Conservation (phyloP, 176 grass and related monocot species). For the Thalia dealbata region DNA sequence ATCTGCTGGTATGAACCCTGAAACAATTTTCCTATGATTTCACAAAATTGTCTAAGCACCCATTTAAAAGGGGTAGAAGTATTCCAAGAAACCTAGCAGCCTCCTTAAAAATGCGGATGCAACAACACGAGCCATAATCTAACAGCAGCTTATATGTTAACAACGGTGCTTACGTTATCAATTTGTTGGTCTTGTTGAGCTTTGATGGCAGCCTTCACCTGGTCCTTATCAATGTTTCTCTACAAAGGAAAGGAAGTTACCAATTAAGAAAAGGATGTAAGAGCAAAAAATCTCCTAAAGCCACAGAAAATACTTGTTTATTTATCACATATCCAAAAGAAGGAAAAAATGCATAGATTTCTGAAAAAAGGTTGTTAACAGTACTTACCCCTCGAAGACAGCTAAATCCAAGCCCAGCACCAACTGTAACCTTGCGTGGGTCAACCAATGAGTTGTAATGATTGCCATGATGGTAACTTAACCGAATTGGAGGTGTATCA, state of each 20-base stretch:
- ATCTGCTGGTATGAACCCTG: no score
- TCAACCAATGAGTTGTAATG: slow-evolving; percentile 99
- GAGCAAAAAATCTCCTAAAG: neutral
- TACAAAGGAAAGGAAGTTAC: slow-evolving; percentile 10
- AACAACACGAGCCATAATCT: no score
- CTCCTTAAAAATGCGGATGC: no score
- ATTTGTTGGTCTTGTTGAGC: slow-evolving; percentile 97
- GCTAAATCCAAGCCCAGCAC: slow-evolving; percentile 92
- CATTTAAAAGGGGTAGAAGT: no score
- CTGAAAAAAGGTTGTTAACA: neutral
- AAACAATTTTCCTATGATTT: no score
- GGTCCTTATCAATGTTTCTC: slow-evolving; percentile 88
- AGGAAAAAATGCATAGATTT: neutral
- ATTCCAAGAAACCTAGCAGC: no score
- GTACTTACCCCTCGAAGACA: slow-evolving; percentile 74
- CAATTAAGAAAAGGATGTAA: slow-evolving; percentile 4
- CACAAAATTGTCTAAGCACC: no score
- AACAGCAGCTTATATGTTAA: no score
- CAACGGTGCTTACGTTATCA: slow-evolving; percentile 60
- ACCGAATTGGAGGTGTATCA: slow-evolving; percentile 76
- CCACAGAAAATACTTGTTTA: neutral
- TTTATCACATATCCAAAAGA: neutral
- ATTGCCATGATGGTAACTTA: slow-evolving; percentile 95
- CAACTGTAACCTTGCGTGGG: slow-evolving; percentile 61
- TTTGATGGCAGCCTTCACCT: slow-evolving; percentile 94